Evolutionary conservation across 768 basidiomycete genomes (phyloP).

Genomic region (Candolleomyces efflorescens): DNA sequence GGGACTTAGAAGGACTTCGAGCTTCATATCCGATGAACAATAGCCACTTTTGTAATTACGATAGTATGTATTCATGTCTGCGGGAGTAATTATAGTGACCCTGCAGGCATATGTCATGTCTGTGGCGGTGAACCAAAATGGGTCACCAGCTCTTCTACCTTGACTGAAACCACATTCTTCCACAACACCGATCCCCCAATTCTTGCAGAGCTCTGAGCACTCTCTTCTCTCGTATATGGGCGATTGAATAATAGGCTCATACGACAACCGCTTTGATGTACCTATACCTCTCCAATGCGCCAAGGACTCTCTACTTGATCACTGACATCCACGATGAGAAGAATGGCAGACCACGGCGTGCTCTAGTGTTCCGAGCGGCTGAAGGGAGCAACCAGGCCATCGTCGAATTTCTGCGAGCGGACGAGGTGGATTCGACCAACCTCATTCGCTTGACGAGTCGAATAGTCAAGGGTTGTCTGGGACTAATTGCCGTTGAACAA

Average conservation of each 20-base stretch:
- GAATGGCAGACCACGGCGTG: conserved; percentile 54
- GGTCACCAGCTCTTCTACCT: no score
- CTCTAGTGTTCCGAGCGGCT: conserved; percentile 69
- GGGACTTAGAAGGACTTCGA: conserved; percentile 16
- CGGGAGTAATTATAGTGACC: background rate
- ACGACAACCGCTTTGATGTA: conserved; percentile 45
- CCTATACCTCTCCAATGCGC: conserved; percentile 64
- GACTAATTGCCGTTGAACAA: conserved; percentile 69
- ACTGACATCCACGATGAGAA: conserved; percentile 66
- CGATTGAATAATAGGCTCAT: background rate
- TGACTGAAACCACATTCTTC: no score
- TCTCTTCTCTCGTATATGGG: background rate
- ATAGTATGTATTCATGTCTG: conserved; percentile 5
- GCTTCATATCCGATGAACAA: conserved; percentile 2
- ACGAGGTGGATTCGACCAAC: conserved; percentile 63
- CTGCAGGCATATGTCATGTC: no score
- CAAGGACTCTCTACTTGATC: conserved; percentile 69
- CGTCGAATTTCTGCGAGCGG: conserved; percentile 79
- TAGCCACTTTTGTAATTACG: conserved; percentile 12
- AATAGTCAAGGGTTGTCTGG: conserved; percentile 78
- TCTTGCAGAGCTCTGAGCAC: background rate
- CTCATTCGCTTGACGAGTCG: conserved; percentile 67
- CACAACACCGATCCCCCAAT: background rate
- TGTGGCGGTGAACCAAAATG: no score
- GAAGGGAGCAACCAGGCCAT: conserved; percentile 59